Conservation (phyloP, 345 rosid genomes). For the Luvunga scandens region DNA sequence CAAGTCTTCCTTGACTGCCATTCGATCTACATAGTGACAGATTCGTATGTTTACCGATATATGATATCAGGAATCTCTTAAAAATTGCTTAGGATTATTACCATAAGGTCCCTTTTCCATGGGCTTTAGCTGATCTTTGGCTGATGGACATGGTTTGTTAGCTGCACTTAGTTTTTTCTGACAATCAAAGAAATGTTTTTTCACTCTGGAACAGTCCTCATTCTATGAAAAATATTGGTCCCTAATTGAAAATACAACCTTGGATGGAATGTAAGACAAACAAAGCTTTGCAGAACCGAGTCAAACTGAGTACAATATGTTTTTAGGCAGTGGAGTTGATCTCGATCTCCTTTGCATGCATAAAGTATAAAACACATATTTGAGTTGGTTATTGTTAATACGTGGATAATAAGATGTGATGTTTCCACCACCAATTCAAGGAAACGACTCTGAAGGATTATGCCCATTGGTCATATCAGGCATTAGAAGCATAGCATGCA, state of each 20-base stretch:
- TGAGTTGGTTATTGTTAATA: neutral
- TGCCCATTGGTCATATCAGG: neutral
- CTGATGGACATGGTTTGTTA: neutral
- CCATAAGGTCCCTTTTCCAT: neutral
- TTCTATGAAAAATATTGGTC: neutral
- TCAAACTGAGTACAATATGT: neutral
- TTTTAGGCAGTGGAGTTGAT: neutral
- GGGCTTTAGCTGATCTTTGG: neutral
- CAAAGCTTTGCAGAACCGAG: neutral
- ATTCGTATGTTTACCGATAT: neutral
- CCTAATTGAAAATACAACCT: neutral
- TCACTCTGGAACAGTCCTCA: neutral
- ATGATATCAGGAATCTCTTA: neutral
- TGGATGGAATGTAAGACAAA: neutral
- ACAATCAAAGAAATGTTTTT: neutral
- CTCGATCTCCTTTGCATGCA: neutral
- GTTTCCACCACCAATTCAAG: neutral
- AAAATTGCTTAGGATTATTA: neutral
- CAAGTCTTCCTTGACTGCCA: neutral
- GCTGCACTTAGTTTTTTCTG: neutral
- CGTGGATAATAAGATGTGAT: neutral
- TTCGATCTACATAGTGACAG: neutral
- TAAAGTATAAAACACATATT: neutral
- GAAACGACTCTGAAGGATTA: neutral
- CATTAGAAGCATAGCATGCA: neutral